These are phyloP conservation scores for Trichoderma orchidacearum DNA, from an alignment of 495 filamentous ascomycete genomes.

Conservation along the genomic window DNA sequence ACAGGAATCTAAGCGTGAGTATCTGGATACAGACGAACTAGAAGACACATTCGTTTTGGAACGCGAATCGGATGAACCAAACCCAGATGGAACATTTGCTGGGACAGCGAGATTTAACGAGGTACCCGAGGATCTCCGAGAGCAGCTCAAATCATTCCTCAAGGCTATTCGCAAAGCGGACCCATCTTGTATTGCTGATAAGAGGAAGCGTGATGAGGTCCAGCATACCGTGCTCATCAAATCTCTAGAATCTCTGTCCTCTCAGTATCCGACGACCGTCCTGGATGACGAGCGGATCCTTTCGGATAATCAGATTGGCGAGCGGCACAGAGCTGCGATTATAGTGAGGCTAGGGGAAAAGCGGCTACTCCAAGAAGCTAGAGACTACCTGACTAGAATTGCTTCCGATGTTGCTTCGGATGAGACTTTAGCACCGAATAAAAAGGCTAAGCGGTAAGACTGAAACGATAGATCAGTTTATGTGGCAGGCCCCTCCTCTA, in stretches of 20 bases:
- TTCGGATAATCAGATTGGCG: slow-evolving; percentile 10
- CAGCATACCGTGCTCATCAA: slow-evolving; percentile 22
- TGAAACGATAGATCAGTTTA: not conserved
- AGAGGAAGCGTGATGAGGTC: slow-evolving; percentile 22
- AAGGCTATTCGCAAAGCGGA: slow-evolving; percentile 27
- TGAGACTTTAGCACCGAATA: not conserved
- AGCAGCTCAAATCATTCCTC: slow-evolving; percentile 23
- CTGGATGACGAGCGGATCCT: slow-evolving; percentile 48
- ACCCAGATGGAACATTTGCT: slow-evolving; percentile 17
- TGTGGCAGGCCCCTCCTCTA: not conserved
- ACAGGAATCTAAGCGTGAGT: slow-evolving; percentile 8
- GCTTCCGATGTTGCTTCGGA: not conserved
- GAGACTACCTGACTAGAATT: not conserved
- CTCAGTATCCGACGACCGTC: slow-evolving; percentile 49
- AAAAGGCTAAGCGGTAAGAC: not conserved
- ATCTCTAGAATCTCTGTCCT: slow-evolving; percentile 26
- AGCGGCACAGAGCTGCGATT: slow-evolving; percentile 51
- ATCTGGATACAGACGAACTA: slow-evolving; percentile 4
- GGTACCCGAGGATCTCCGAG: slow-evolving; percentile 21
- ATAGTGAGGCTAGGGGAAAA: slow-evolving; percentile 76
- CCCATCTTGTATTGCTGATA: slow-evolving; percentile 21
- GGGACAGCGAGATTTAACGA: slow-evolving; percentile 15
- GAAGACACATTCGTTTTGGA: slow-evolving; percentile 19
- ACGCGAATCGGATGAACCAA: slow-evolving; percentile 22
- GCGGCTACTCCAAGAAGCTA: slow-evolving; percentile 41